phyloP scores from a whole-genome alignment of 2,329 filamentous ascomycete species.

The Ascochyta rabiei region DNA sequence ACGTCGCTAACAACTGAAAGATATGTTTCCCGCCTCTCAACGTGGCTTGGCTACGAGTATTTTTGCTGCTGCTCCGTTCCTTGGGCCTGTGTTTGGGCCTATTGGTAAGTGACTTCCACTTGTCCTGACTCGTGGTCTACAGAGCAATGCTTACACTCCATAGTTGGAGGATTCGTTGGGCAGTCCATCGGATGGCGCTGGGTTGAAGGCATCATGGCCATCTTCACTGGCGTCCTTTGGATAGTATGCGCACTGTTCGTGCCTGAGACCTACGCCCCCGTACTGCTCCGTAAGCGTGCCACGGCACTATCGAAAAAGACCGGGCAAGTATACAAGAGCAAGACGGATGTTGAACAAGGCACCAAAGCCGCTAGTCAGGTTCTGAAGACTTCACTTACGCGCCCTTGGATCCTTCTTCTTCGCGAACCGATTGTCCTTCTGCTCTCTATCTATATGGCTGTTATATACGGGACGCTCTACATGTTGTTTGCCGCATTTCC shows the following conservation, averaged over 20 bases:
- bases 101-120: slow-evolving; percentile 33
- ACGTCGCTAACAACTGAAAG: background rate
- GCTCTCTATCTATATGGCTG: slow-evolving; percentile 30
- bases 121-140: rapidly evolving
- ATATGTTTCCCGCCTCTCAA: slow-evolving; percentile 28
- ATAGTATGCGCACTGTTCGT: slow-evolving; percentile 34
- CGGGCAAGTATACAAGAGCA: slow-evolving; percentile 61
- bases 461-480: slow-evolving; percentile 54
- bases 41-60: slow-evolving; percentile 54
- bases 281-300: slow-evolving; percentile 67
- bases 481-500: slow-evolving; percentile 58
- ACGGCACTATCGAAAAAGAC: slow-evolving; percentile 65
- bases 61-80: slow-evolving; percentile 54
- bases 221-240: slow-evolving; percentile 49
- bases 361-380: slow-evolving; percentile 3
- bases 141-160: slow-evolving; percentile 41
- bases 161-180: slow-evolving; percentile 25
- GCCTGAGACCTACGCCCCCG: slow-evolving; percentile 67
- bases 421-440: slow-evolving; percentile 30
- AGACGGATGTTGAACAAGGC: slow-evolving; percentile 28
- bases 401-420: slow-evolving; percentile 29
- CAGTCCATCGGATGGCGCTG: slow-evolving; percentile 33
- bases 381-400: slow-evolving; percentile 28
- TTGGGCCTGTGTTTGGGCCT: slow-evolving; percentile 55
- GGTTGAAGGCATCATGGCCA: slow-evolving; percentile 60